A percentile compares a stretch with the other conserved stretches of the same genome.
Evolutionary conservation across 371 early-diverging fungal genomes (phyloP).

Genomic region (Sporodiniella umbellata): DNA sequence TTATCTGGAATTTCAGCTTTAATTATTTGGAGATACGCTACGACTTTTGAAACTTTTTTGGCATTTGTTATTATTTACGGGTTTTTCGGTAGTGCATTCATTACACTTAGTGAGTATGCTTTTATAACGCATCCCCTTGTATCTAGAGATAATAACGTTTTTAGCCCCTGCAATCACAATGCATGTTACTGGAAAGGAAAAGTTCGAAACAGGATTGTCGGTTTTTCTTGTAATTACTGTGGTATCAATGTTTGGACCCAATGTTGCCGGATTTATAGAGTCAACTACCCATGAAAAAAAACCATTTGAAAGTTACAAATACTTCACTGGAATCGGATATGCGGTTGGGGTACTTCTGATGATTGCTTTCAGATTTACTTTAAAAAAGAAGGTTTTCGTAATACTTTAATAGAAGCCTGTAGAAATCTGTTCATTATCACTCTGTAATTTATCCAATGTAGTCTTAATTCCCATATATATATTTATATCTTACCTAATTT

Average conservation of each 20-base stretch:
- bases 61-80: constrained; percentile 36
- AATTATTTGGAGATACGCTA: constrained; percentile 46
- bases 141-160: too few relatives aligned
- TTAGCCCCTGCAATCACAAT: constrained; percentile 30
- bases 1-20: constrained; percentile 24
- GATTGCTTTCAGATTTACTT: constrained; percentile 16
- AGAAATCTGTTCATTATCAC: too few relatives aligned
- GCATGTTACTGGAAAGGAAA: constrained; percentile 23
- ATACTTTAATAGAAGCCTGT: too few relatives aligned
- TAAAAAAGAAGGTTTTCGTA: constrained; percentile 10
- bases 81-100: constrained; percentile 33
- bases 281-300: neutral
- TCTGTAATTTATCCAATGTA: too few relatives aligned
- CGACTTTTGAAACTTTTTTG: constrained; percentile 23
- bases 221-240: constrained; percentile 23
- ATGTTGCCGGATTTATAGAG: constrained; percentile 28
- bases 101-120: constrained; percentile 23
- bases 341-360: constrained; percentile 16
- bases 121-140: too few relatives aligned
- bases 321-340: constrained; percentile 33
- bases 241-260: constrained; percentile 31
- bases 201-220: constrained; percentile 30
- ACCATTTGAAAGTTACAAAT: constrained; percentile 27
- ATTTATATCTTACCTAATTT: too few relatives aligned
- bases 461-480: too few relatives aligned